Evolutionary conservation across 164 flowering plant genomes (phyloP).

Genomic region (Kingdonia uniflora): DNA sequence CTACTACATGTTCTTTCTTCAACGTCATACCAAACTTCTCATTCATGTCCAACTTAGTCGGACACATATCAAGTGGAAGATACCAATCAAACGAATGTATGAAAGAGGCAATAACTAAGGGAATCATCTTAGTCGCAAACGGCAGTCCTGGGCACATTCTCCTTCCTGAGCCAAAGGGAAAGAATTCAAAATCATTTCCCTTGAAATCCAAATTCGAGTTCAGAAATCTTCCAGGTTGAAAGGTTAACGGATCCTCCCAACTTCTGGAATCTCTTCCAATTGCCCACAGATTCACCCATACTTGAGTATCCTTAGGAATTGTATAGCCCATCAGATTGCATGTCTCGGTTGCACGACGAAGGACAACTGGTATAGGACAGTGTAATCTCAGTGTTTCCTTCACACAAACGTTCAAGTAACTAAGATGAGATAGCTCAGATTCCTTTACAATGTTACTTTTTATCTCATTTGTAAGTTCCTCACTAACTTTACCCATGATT

Average conservation of each 20-base stretch:
- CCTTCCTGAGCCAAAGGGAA: conserved; percentile 19
- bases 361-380: not conserved
- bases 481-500: not conserved
- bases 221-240: conserved; percentile 10
- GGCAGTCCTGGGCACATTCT: conserved; percentile 23
- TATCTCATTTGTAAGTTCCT: not conserved
- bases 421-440: conserved; percentile 3
- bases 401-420: not conserved
- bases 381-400: conserved; percentile 6
- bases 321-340: conserved; percentile 14
- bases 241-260: conserved; percentile 11
- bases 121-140: conserved; percentile 14
- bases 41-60: conserved; percentile 10
- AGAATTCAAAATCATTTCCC: conserved; percentile 16
- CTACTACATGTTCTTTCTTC: not conserved
- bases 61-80: conserved; percentile 10
- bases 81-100: conserved; percentile 16
- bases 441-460: not conserved
- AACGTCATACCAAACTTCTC: conserved; percentile 14
- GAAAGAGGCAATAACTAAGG: conserved; percentile 13
- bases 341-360: not conserved
- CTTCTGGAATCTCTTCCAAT: conserved; percentile 7
- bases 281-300: conserved; percentile 17
- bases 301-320: conserved; percentile 16
- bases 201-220: conserved; percentile 7